Evolutionary conservation across 345 rosid genomes (phyloP), one percentile per base, ranked within the genome.

Genomic region (Carallia brachiata): DNA sequence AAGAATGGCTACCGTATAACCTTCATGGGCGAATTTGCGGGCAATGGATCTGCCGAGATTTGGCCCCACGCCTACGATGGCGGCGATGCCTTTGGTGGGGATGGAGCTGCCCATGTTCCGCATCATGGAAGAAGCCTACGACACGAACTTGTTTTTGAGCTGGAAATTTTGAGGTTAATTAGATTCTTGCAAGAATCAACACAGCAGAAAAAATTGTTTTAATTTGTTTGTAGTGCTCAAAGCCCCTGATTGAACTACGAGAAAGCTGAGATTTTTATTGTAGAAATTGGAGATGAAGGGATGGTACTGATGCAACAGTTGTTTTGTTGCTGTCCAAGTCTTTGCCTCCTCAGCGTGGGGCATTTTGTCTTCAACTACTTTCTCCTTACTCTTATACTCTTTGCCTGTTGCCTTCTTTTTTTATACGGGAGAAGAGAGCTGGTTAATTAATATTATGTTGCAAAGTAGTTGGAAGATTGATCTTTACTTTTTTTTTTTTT

Each of bases 41-140:
- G 98, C 96, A 50, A 91, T 67, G 73, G 97, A 91, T 37, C 93
- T 86, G 66, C 97, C 98, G 32, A 94, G 98, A 68, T 90, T 88
- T 31, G 97, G 96, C 6, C 98, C 96, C 34, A 91, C 97, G 10
- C 97, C 98, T 0, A 94, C 97, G 77, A 94, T 91, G 84, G 98
- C 95, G 6, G 93, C 97, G 68, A 91, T 91, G 59, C 59, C 59
- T 55, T 55, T 55, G 5, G 59, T 55, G 59, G 59, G 59, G 59
- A 9, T 7, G 15, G 59, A 55, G 31, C 59, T 55, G 13, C 59
- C 59, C 59, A 55, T 23, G 13, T 55, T 55, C 30, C 59, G 31
- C 31, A 55, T 55, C 31, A 7, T 55, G 27, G 32, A 9, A 23
- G 59, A 55, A 55, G 59, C 59, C 59, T 55, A 23, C 50, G 50